phyloP scores from a whole-genome alignment of 345 rosid genomes.

The Pistacia vera region DNA sequence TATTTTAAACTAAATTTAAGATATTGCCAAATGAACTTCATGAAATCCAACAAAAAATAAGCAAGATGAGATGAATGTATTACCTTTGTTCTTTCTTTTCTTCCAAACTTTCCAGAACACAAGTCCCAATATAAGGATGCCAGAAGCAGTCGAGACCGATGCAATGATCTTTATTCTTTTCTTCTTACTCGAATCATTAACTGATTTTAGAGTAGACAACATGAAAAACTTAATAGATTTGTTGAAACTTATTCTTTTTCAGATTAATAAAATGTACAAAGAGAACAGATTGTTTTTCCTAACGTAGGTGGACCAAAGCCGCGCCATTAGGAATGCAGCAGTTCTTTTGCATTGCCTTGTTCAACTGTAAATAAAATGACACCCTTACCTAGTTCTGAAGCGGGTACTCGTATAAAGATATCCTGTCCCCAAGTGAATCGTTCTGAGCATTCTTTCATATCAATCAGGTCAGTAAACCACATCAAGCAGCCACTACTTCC shows the following conservation, averaged over 20 bases:
- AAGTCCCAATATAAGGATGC: background rate
- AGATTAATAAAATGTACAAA: background rate
- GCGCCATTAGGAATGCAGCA: background rate
- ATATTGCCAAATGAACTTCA: too few species aligned
- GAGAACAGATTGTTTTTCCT: background rate
- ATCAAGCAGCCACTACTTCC: constrained; percentile 38
- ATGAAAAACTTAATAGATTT: background rate
- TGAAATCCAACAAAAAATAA: too few species aligned
- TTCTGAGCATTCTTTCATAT: constrained; percentile 1
- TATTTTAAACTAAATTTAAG: too few species aligned
- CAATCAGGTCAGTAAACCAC: constrained; percentile 34
- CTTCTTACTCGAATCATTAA: background rate
- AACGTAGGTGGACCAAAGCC: background rate
- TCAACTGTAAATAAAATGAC: background rate
- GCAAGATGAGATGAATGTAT: background rate
- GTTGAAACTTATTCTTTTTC: background rate
- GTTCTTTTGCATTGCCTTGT: too few species aligned
- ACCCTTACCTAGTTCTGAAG: constrained; percentile 27
- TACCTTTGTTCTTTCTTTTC: background rate
- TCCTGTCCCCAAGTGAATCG: constrained; percentile 22
- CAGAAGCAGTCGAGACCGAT: background rate
- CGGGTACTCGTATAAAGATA: constrained; percentile 23
- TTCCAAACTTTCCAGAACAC: background rate
- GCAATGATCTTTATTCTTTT: background rate
- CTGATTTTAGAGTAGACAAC: background rate